Evolutionary conservation across 106 monocot species (phyloP).

Genomic region (Dendrobium huoshanense): DNA sequence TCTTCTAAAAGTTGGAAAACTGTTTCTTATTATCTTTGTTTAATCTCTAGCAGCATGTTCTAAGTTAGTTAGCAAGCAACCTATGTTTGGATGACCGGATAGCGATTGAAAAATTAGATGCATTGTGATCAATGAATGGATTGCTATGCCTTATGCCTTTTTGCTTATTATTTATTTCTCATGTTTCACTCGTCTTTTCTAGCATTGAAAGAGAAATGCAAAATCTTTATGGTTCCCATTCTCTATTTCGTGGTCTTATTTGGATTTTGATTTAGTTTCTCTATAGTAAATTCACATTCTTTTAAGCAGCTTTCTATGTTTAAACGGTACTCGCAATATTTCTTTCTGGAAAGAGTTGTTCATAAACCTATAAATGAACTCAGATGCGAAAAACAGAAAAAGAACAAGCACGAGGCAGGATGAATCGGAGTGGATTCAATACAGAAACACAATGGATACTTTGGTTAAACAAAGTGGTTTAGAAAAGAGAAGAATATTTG

Average conservation of each 20-base stretch:
- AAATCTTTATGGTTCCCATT: neutral
- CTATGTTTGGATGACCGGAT: neutral
- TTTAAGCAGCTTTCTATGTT: neutral
- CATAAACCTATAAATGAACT: constrained; percentile 1
- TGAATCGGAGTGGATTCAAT: constrained; percentile 77
- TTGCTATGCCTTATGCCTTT: neutral
- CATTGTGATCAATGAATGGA: neutral
- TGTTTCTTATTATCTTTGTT: neutral
- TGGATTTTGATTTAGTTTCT: neutral
- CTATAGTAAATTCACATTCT: neutral
- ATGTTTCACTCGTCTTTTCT: neutral
- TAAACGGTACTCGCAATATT: neutral
- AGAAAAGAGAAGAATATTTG: constrained; percentile 63
- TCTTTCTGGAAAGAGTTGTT: neutral
- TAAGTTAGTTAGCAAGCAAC: neutral
- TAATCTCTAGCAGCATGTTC: neutral
- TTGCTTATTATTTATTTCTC: neutral
- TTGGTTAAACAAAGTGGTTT: constrained; percentile 42
- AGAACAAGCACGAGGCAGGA: constrained; percentile 73
- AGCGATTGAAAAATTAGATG: neutral
- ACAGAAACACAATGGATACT: constrained; percentile 46
- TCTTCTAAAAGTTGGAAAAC: neutral
- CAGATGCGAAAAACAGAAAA: constrained; percentile 75
- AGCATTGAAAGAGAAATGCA: neutral
- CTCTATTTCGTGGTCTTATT: neutral